Base-by-base conservation (phyloP, 208 protist genomes). In the Acanthamoeba healyi region DNA sequence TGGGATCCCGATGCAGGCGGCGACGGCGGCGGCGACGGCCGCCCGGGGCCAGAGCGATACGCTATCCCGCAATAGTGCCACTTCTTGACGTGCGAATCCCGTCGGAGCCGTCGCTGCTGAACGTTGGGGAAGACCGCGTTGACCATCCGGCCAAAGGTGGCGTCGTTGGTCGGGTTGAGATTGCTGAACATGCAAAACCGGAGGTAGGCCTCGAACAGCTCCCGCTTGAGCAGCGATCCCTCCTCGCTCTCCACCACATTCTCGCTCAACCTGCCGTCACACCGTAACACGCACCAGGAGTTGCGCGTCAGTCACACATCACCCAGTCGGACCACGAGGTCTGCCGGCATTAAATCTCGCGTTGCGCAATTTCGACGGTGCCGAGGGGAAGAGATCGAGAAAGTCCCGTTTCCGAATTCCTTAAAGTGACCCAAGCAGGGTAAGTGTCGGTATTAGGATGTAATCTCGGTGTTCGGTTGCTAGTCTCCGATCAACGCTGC, bases 11-110 rank as follows among this genome's bases (percentile, higher is more conserved):
- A n/a, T n/a, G n/a, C n/a, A n/a, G n/a, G n/a, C n/a, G n/a, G n/a
- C n/a, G n/a, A n/a, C n/a, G n/a, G n/a, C n/a, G n/a, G n/a, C n/a
- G n/a, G n/a, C n/a, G n/a, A n/a, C n/a, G 3, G 24, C 15, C 44
- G 5, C 19, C 15, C 46, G 44, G 0, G 5, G 4, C 9, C 22
- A 1, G 24, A 17, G 22, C 77, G 44, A 6, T 86, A 86, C 26
- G 77, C 77, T 19, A 86, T 86, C 7, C 77, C 77, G 46, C 77
- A 86, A 44, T 86, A 86, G 34, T 86, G 77, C 77, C 77, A 86
- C 77, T 86, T 86, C 44, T 86, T 86, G 44, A 58, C 22, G 77
- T 49, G 38, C 46, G 77, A 49, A 19, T 86, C 77, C 0, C 77
- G 44, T 6, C 77, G 77, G 0, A 58, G 77, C 3, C 77, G 38